These are phyloP conservation scores for Taphrina wiesneri DNA, from an alignment of 1,139 yeast genomes.

Conservation along the genomic window DNA sequence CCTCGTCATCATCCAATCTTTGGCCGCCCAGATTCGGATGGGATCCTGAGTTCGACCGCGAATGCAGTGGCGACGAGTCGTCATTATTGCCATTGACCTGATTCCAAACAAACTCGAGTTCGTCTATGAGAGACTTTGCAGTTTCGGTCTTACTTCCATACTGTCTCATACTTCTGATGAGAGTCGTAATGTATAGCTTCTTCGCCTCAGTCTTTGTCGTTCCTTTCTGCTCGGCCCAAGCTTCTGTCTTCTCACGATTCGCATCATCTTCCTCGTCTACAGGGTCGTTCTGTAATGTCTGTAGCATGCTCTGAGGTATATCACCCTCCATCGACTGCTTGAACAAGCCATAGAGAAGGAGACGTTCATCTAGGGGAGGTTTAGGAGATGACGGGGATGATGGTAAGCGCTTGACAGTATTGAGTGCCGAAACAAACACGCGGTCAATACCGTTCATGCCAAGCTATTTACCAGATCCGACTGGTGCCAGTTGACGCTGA, in stretches of 20 bases:
- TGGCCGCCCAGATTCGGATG: neutral
- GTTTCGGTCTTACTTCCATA: slow-evolving; percentile 71
- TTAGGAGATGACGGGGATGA: slow-evolving; percentile 63
- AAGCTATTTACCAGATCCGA: neutral
- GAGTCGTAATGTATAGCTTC: slow-evolving; percentile 58
- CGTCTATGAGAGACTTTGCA: slow-evolving; percentile 64
- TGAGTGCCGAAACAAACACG: slow-evolving; percentile 76
- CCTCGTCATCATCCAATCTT: slow-evolving; percentile 9
- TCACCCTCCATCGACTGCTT: slow-evolving; percentile 85
- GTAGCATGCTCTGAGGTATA: slow-evolving; percentile 64
- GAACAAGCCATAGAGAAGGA: slow-evolving; percentile 73
- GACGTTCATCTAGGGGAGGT: slow-evolving; percentile 74
- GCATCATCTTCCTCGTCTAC: slow-evolving; percentile 55
- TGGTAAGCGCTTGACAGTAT: slow-evolving; percentile 70
- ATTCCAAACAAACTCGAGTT: slow-evolving; percentile 72
- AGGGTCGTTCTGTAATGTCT: slow-evolving; percentile 60
- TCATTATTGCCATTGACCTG: slow-evolving; percentile 47
- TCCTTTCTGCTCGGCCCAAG: slow-evolving; percentile 79
- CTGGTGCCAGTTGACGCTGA: neutral
- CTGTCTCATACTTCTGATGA: slow-evolving; percentile 70
- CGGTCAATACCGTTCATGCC: slow-evolving; percentile 52
- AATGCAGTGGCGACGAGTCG: slow-evolving; percentile 35
- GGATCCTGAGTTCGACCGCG: slow-evolving; percentile 26
- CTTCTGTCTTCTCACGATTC: slow-evolving; percentile 50
- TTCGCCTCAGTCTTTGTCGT: slow-evolving; percentile 72